Base-by-base conservation (phyloP, 1,284 basidiomycete genomes). In the Naganishia sp. region DNA sequence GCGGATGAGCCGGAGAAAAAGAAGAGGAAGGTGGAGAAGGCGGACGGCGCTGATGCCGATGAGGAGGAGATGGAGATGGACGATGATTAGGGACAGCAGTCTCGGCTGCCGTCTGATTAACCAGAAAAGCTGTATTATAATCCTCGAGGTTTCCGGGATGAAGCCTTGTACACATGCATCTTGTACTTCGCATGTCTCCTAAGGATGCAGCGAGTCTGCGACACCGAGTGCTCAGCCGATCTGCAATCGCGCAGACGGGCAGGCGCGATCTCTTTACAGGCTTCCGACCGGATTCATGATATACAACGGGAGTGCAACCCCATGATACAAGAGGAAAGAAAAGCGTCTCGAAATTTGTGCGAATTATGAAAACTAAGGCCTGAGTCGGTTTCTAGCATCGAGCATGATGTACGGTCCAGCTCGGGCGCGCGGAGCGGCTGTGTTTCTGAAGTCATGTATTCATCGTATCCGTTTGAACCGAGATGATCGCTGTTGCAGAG, bases 391-490 rank as follows among this genome's bases (percentile, higher is more conserved):
- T 21, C 28, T 28, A 5, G 28, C 28, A 3, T 28, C 28, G 28
- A 28, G 28, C 28, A 28, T 28, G 28, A 28, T 5, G 28, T 28
- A 28, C 28, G 5, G 28, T 28, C 28, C 28, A 28, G 28, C 28
- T 28, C 28, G 28, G 28, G 3, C 3, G 5, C 3, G 28, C 28
- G 5, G 28, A 28, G 28, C 28, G 28, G 28, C 28, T 28, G n/a
- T 49, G 46, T 3, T 18, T 23, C 4, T 49, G 46, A 16, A 21
- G 2, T 28, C 28, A 28, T 15, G 3, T 28, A 39, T 39, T 63
- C 42, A 80, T 55, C 79, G 78, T 70, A 78, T 83, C 69, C 85
- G 79, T 77, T 91, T 89, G 72, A 91, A 91, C 2, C 86, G 89
- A 15, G 81, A 77, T 36, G 89, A 90, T 57, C 89, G 83, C 88